Base-by-base conservation (phyloP, 2,329 filamentous ascomycete species). In the Aspergillus felis region DNA sequence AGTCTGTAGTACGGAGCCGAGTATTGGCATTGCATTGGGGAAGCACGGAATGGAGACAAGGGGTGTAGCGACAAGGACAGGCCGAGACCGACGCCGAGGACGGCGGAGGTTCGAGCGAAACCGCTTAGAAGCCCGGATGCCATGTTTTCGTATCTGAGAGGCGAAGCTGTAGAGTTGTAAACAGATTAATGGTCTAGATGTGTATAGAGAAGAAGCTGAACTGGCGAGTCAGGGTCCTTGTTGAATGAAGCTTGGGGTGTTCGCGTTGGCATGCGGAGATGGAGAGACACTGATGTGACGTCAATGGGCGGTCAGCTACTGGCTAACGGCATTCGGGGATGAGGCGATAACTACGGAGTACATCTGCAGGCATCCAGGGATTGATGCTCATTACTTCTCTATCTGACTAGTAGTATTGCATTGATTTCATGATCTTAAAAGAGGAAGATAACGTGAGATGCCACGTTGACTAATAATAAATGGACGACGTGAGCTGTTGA, bases 21-120 rank as follows among this genome's bases (percentile, higher is more conserved):
- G 60, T 73, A 77, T 58, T 77, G 69, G 60, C 73, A 76, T 67
- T 69, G 74, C 38, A 76, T 66, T 10, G 72, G 70, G 32, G 66
- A 42, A 47, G 68, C 57, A 54, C 70, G 70, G 62, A 74, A 69
- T 59, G 69, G 72, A 20, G 70, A 73, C 48, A 68, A 62, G 3
- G 73, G 68, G 58, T 69, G 65, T 10, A 75, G 66, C 50, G 68
- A 63, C 51, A 75, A 55, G 41, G 68, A 69, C 57, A 76, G 67
- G 53, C 69, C 66, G 42, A 76, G 61, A 55, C 71, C 70, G 48
- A 76, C 62, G 41, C 72, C 71, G 46, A 76, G 62, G 51, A 69
- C 57, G 29, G 71, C 61, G 48, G 67, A 61, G 5, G 69, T 64
- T 50, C 65, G 64, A 10, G 60, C 59, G 38, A 47, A 47, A 14